Conservation (phyloP, 1,284 basidiomycete species). For the Ustilago esculenta region DNA sequence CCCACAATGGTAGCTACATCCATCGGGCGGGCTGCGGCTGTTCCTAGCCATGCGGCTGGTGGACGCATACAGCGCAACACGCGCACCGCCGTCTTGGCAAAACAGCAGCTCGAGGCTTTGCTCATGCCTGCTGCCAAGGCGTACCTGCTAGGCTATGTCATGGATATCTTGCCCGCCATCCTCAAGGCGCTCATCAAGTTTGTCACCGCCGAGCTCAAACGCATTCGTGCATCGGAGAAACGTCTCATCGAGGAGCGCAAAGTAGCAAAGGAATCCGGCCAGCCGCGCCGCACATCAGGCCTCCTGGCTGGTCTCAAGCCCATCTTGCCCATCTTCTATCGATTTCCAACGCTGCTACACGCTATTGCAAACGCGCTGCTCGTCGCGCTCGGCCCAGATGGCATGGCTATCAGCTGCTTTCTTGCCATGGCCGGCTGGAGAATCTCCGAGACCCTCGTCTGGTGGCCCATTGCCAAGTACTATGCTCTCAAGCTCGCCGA, state of each 20-base stretch:
- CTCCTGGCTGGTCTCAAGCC: constrained; percentile 13
- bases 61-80: constrained; percentile 2
- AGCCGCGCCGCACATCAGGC: constrained; percentile 6
- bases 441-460: constrained; percentile 43
- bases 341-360: constrained; percentile 20
- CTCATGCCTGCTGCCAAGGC: constrained; percentile 55
- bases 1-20: constrained; percentile 12
- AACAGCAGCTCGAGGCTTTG: constrained; percentile 37
- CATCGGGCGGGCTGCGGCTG: constrained; percentile 1
- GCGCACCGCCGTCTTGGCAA: neutral
- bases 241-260: constrained; percentile 36
- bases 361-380: constrained; percentile 34
- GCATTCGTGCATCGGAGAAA: constrained; percentile 32
- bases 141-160: constrained; percentile 55
- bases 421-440: constrained; percentile 49
- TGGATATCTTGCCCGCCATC: constrained; percentile 58
- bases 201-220: constrained; percentile 37
- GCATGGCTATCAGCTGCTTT: constrained; percentile 51
- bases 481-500: constrained; percentile 36
- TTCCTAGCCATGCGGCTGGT: constrained; percentile 2
- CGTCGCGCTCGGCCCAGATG: constrained; percentile 38
- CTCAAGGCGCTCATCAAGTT: constrained; percentile 56
- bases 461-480: constrained; percentile 50
- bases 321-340: constrained; percentile 29
- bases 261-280: constrained; percentile 19